Base-by-base conservation (phyloP, 768 basidiomycete genomes). In the Amanita jacksonii region DNA sequence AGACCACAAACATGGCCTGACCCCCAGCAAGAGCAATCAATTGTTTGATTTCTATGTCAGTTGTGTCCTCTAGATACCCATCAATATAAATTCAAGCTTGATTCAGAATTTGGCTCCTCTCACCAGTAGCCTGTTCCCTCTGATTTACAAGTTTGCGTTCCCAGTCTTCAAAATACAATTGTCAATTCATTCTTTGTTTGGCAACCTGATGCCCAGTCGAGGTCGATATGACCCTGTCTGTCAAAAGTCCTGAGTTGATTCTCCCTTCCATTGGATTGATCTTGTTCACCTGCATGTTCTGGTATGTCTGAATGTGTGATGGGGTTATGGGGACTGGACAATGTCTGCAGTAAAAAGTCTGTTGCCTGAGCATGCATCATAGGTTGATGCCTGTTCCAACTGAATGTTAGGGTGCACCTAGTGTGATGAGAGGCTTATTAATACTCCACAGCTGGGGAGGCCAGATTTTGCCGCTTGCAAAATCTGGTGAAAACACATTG, bases 1-100 rank as follows among this genome's bases (percentile, higher is more conserved):
- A 30, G n/a, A 24, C 15, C 35, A 63, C 68, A 54, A 67, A 89
- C 88, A 79, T 47, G 5, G 76, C 63, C 28, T 63, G 64, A 2
- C 86, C 88, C 1, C 88, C 89, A 36, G 77, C 80, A 33, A 71
- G 62, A n/a, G 65, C 57, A 7, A 90, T 67, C 10, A 80, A 63
- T 51, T 74, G 66, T 62, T 79, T 88, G 67, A 91, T 77, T 60
- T 90, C 85, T 39, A 82, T 73, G 55, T 88, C 85, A 1, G 85
- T 90, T 16, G 83, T 85, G 34, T 72, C 70, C 23, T 67, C 68
- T 46, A 86, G 64, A 54, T 77, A 85, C 0, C 84, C 87, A 51
- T 79, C 69, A 54, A 85, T 79, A 50, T 85, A 85, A n/a, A 78
- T 65, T 40, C 70, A 68, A 37, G 76, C 70, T 51, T 73, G 65